Evolutionary conservation across 1,284 basidiomycete species (phyloP).

Genomic region (Ceratobasidium sp.): DNA sequence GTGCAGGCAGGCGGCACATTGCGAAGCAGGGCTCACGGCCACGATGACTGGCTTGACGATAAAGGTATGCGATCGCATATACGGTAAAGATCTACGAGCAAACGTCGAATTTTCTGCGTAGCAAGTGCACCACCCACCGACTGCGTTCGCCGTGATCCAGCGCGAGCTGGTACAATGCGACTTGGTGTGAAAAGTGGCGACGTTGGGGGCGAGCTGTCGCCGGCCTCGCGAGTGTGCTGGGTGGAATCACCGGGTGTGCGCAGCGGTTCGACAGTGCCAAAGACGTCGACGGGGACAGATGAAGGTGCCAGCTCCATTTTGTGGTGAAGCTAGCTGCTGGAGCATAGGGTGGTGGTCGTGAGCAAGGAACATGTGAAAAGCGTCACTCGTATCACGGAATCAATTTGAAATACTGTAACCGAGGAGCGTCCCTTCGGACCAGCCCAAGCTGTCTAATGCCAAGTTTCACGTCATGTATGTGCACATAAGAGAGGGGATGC

Average conservation of each 20-base stretch:
- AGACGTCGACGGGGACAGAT: constrained; percentile 17
- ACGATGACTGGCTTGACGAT: too few species aligned
- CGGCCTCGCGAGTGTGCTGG: constrained; percentile 8
- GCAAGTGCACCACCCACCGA: constrained; percentile 2
- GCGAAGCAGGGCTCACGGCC: too few species aligned
- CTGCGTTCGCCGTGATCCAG: constrained; percentile 28
- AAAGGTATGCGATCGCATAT: too few species aligned
- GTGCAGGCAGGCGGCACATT: too few species aligned
- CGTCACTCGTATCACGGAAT: constrained; percentile 10
- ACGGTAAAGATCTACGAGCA: neutral
- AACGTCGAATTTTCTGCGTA: too few species aligned
- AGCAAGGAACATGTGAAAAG: constrained; percentile 22
- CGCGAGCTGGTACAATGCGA: neutral
- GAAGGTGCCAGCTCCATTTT: neutral
- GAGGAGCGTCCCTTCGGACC: too few species aligned
- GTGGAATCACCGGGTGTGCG: neutral
- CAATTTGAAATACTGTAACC: too few species aligned
- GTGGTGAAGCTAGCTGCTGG: neutral
- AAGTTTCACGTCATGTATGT: too few species aligned
- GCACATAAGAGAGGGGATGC: too few species aligned
- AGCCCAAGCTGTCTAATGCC: too few species aligned
- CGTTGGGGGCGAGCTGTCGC: constrained; percentile 4
- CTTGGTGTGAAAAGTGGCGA: too few species aligned
- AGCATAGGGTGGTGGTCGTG: constrained; percentile 1
- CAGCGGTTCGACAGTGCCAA: constrained; percentile 24